These are phyloP conservation scores for Hypomontagnella submonticulosa DNA, from an alignment of 495 filamentous ascomycete species.

Conservation along the genomic window DNA sequence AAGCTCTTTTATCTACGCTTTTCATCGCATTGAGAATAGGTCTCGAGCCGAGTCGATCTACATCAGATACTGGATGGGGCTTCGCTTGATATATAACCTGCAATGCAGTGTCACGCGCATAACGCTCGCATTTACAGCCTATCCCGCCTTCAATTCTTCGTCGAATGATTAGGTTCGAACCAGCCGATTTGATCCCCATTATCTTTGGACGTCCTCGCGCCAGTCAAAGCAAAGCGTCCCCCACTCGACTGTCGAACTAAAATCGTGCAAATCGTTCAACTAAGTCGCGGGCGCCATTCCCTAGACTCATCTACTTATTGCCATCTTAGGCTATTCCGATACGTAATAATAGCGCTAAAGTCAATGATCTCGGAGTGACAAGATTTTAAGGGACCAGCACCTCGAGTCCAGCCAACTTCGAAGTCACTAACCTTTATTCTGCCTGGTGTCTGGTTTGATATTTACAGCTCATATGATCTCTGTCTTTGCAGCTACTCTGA, in stretches of 20 bases:
- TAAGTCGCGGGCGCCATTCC: conserved; percentile 31
- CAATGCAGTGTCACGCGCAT: conserved; percentile 13
- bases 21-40: neutral
- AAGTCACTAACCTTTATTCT: no score
- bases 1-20: conserved; percentile 4
- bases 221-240: conserved; percentile 22
- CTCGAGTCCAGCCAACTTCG: no score
- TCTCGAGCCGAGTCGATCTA: conserved; percentile 8
- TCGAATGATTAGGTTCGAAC: conserved; percentile 31
- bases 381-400: conserved; percentile 14
- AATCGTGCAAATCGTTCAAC: conserved; percentile 13
- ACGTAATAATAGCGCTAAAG: conserved; percentile 35
- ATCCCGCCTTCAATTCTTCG: neutral
- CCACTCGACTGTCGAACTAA: conserved; percentile 27
- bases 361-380: conserved; percentile 24
- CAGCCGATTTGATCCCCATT: conserved; percentile 20
- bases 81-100: conserved; percentile 14
- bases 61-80: conserved; percentile 1
- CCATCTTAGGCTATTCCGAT: conserved; percentile 26
- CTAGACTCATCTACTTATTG: conserved; percentile 20
- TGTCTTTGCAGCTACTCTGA: neutral
- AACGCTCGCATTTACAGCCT: conserved; percentile 8
- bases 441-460: no score
- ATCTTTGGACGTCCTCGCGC: conserved; percentile 11
- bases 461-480: neutral